Evolutionary conservation across 495 filamentous ascomycete species (phyloP).

Genomic region (Trichocladium uniseriatum): DNA sequence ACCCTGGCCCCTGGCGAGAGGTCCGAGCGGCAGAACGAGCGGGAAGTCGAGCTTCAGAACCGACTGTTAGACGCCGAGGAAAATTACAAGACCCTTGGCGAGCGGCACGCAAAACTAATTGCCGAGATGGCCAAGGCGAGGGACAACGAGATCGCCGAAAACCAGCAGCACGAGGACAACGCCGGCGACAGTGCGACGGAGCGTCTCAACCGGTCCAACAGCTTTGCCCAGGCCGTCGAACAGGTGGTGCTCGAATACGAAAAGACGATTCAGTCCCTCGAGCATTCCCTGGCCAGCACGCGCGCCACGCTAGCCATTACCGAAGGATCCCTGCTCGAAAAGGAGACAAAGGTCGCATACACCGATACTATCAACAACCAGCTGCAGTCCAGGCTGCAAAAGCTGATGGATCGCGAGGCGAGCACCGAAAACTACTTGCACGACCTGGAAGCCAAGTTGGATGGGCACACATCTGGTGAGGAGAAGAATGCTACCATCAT

Average conservation of each 20-base stretch:
- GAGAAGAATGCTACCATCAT: slow-evolving; percentile 84
- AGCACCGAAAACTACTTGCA: slow-evolving; percentile 87
- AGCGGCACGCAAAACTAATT: slow-evolving; percentile 89
- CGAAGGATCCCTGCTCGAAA: slow-evolving; percentile 81
- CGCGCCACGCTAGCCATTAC: slow-evolving; percentile 71
- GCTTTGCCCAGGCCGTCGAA: slow-evolving; percentile 90
- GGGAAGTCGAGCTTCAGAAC: slow-evolving; percentile 87
- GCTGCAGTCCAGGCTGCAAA: slow-evolving; percentile 78
- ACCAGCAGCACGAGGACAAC: slow-evolving; percentile 42
- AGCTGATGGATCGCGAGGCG: slow-evolving; percentile 78
- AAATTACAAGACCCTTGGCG: slow-evolving; percentile 82
- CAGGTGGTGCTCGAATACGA: slow-evolving; percentile 96
- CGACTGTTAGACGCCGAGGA: slow-evolving; percentile 88
- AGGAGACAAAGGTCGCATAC: slow-evolving; percentile 86
- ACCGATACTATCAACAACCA: slow-evolving; percentile 86
- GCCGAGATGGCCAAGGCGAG: slow-evolving; percentile 84
- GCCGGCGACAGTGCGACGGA: slow-evolving; percentile 75
- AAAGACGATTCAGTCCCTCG: slow-evolving; percentile 92
- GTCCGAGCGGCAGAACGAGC: slow-evolving; percentile 70
- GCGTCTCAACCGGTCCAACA: slow-evolving; percentile 84
- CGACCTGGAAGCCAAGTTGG: slow-evolving; percentile 80
- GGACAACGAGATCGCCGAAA: slow-evolving; percentile 49
- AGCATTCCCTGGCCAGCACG: slow-evolving; percentile 85
- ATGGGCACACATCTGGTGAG: slow-evolving; percentile 82
- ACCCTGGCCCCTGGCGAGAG: slow-evolving; percentile 55